phyloP scores from a whole-genome alignment of 2,329 filamentous ascomycete genomes.

The Beauveria sp. region DNA sequence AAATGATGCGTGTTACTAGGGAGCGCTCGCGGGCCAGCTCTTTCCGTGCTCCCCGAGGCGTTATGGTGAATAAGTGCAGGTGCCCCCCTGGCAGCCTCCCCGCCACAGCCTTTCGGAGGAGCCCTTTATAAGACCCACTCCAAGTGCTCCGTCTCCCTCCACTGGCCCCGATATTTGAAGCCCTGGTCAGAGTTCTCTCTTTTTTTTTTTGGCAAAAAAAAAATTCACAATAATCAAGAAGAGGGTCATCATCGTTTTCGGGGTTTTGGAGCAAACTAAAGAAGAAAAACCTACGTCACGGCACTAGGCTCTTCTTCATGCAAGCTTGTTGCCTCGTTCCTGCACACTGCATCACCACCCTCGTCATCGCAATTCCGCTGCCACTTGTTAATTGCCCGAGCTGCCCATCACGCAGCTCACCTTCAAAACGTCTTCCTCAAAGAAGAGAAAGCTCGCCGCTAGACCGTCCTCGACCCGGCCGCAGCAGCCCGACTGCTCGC shows the following conservation, averaged over 20 bases:
- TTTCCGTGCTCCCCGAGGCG: no score
- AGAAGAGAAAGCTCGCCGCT: constrained; percentile 61
- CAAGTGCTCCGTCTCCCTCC: constrained; percentile 1
- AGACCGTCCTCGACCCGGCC: constrained; percentile 35
- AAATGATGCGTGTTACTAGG: neutral
- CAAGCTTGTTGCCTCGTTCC: constrained; percentile 12
- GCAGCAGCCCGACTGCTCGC: constrained; percentile 24
- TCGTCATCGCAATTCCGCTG: constrained; percentile 5
- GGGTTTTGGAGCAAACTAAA: neutral
- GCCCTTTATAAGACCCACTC: neutral
- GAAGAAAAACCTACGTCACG: neutral
- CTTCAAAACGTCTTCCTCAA: constrained; percentile 65
- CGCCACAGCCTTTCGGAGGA: neutral
- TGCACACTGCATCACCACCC: constrained; percentile 13
- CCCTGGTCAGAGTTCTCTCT: constrained; percentile 9
- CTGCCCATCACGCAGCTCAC: constrained; percentile 54
- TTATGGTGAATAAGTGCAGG: no score
- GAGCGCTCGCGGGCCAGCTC: no score
- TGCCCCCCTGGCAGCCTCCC: neutral
- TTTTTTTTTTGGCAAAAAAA: neutral
- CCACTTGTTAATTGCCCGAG: constrained; percentile 32
- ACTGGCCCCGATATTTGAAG: constrained; percentile 11
- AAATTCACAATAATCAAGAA: neutral
- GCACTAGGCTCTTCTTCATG: neutral
- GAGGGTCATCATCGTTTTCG: constrained; percentile 7